phyloP scores from a whole-genome alignment of 1,139 yeast genomes.

The Wickerhamiella infanticola region DNA sequence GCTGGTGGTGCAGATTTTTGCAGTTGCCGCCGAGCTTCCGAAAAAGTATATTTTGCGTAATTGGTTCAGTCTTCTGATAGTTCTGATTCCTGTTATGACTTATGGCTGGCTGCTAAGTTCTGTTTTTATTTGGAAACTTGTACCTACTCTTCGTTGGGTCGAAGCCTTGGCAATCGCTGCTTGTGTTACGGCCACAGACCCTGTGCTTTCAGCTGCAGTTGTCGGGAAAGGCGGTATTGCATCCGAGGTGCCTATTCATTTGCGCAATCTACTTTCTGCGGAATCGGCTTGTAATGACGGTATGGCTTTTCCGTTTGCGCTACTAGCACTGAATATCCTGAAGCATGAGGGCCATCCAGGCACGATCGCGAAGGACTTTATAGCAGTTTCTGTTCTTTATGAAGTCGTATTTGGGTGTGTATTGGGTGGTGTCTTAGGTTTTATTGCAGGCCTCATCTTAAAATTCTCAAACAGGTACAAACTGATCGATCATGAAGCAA shows the following conservation, averaged over 20 bases:
- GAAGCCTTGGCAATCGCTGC: conserved; percentile 74
- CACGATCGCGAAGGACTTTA: conserved; percentile 72
- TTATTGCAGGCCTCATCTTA: conserved; percentile 52
- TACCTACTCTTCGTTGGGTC: conserved; percentile 68
- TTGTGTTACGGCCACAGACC: conserved; percentile 95
- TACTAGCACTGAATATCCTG: conserved; percentile 53
- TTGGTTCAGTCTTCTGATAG: conserved; percentile 66
- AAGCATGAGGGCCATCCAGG: conserved; percentile 49
- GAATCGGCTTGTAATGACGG: conserved; percentile 98
- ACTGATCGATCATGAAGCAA: conserved; percentile 84
- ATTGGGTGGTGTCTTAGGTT: conserved; percentile 69
- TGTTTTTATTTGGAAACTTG: conserved; percentile 64
- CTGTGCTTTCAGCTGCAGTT: conserved; percentile 93
- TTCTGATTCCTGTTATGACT: conserved; percentile 87
- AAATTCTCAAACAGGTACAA: conserved; percentile 61
- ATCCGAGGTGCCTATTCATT: conserved; percentile 91
- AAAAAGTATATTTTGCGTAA: conserved; percentile 84
- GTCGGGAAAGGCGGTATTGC: conserved; percentile 97
- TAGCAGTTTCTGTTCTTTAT: conserved; percentile 63
- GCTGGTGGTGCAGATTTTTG: conserved; percentile 84
- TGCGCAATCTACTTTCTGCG: conserved; percentile 75
- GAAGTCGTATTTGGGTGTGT: conserved; percentile 79
- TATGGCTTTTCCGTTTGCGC: conserved; percentile 93
- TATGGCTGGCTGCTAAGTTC: conserved; percentile 86
- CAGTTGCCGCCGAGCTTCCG: conserved; percentile 94